These are phyloP conservation scores for Rhizoctonia solani DNA, from an alignment of 1,284 basidiomycete species.

Conservation along the genomic window DNA sequence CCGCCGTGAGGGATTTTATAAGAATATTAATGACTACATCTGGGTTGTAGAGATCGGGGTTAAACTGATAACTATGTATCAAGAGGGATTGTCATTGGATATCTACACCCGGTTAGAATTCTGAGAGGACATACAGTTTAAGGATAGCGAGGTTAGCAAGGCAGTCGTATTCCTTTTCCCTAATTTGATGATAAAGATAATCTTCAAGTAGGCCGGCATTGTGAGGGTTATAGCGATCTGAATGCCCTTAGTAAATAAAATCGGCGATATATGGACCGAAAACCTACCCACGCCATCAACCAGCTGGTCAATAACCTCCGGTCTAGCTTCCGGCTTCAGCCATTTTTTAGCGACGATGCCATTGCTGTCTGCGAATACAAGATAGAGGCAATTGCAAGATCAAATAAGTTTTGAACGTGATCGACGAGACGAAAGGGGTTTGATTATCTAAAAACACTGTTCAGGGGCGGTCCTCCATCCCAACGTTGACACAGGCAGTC, in stretches of 20 bases:
- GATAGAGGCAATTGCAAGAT: not conserved
- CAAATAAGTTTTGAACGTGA: not conserved
- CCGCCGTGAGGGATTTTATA: constrained; percentile 83
- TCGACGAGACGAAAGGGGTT: not conserved
- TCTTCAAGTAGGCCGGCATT: constrained; percentile 93
- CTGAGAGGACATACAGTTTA: constrained; percentile 62
- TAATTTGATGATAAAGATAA: constrained; percentile 90
- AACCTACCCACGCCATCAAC: constrained; percentile 87
- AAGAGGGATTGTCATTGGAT: not conserved
- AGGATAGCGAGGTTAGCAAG: constrained; percentile 89
- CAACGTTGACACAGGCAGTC: not conserved
- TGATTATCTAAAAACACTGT: constrained; percentile 28
- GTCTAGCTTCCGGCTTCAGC: constrained; percentile 67
- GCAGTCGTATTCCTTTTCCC: constrained; percentile 89
- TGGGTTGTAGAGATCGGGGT: constrained; percentile 89
- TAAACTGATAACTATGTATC: constrained; percentile 88
- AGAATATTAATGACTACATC: constrained; percentile 94
- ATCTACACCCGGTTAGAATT: not conserved
- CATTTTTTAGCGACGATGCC: constrained; percentile 41
- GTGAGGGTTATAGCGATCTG: constrained; percentile 95
- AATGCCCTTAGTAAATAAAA: constrained; percentile 29
- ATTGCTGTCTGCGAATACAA: constrained; percentile 6
- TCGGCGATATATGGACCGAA: not conserved
- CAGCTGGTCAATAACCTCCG: constrained; percentile 85
- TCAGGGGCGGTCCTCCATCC: constrained; percentile 11